Evolutionary conservation across 2,329 filamentous ascomycete genomes (phyloP).

Genomic region (Colletotrichum sublineola): DNA sequence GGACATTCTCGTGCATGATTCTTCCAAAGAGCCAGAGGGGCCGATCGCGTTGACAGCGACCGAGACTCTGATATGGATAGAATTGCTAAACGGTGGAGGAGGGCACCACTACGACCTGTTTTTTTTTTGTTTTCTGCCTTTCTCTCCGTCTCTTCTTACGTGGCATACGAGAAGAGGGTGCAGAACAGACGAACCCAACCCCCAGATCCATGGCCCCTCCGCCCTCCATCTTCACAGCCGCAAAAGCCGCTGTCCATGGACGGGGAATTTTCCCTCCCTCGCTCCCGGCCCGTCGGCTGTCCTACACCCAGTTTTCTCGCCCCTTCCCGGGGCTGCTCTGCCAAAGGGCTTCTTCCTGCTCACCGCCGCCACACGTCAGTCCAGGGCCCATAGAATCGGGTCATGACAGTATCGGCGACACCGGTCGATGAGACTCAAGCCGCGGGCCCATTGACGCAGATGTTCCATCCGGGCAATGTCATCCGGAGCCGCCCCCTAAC

Average conservation of each 20-base stretch:
- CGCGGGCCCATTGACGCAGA: not conserved
- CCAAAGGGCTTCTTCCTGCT: too few species aligned
- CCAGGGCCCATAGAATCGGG: not conserved
- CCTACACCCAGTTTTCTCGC: not conserved
- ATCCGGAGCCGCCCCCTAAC: too few species aligned
- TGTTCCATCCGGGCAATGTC: not conserved
- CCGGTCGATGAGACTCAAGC: not conserved
- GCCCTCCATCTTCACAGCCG: not conserved
- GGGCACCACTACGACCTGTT: slow-evolving; percentile 20
- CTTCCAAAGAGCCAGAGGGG: not conserved
- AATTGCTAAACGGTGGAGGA: not conserved
- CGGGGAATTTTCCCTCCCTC: not conserved
- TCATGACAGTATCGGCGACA: too few species aligned
- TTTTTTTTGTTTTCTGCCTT: not conserved
- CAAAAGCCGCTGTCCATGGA: not conserved
- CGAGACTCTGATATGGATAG: slow-evolving; percentile 4
- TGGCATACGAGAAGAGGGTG: slow-evolving; percentile 1
- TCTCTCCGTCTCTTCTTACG: not conserved
- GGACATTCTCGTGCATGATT: not conserved
- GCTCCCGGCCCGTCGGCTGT: not conserved
- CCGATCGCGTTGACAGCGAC: not conserved
- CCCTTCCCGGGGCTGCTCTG: not conserved
- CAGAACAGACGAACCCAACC: slow-evolving; percentile 38
- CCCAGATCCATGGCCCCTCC: slow-evolving; percentile 29
- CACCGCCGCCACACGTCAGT: not conserved